Base-by-base conservation (phyloP, 257 asterid genomes). In the Plantago elongata region DNA sequence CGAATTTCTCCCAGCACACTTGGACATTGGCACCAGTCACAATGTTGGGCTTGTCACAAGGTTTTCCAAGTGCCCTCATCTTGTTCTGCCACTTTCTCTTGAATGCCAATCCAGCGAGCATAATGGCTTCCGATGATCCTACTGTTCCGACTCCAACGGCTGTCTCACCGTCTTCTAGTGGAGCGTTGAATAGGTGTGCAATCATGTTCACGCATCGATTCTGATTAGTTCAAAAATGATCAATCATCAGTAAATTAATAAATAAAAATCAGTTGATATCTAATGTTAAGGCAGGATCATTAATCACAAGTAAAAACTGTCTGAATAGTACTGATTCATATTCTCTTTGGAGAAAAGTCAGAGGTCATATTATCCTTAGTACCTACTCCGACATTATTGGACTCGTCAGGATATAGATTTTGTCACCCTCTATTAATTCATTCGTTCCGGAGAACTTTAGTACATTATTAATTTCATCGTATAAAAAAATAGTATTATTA, bases 1-100 rank as follows among this genome's bases (percentile, higher is more conserved):
- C 97, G 51, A 90, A 90, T 64, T 90, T 90, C 73, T 87, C 97
- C 97, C 97, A 90, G n/a, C 97, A 90, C 1, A 87, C 95, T 73
- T 90, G 97, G 10, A 87, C 95, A 44, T 87, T 87, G 61, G 97
- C 95, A 51, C 95, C 95, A 5, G 96, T 90, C 49, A 90, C 96
- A 38, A 90, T 87, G 82, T 90, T 87, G 45, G 97, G 96, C 68
- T 84, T 90, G 81, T 90, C 96, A 58, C 3, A 37, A n/a, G 96
- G 95, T 59, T 85, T 90, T 9, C 96, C 95, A 1, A 60, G 77
- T 2, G 62, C 74, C 65, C 73, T 90, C 95, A 85, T 87, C 79
- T 85, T 90, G 84, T 90, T 87, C 64, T 90, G 97, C 97, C 97
- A 90, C 52, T 70, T 72, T 40, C 97, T 77, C 79, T 90, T 90